These are phyloP conservation scores for Codiaeum variegatum DNA, from an alignment of 441 rosid species.

Conservation along the genomic window DNA sequence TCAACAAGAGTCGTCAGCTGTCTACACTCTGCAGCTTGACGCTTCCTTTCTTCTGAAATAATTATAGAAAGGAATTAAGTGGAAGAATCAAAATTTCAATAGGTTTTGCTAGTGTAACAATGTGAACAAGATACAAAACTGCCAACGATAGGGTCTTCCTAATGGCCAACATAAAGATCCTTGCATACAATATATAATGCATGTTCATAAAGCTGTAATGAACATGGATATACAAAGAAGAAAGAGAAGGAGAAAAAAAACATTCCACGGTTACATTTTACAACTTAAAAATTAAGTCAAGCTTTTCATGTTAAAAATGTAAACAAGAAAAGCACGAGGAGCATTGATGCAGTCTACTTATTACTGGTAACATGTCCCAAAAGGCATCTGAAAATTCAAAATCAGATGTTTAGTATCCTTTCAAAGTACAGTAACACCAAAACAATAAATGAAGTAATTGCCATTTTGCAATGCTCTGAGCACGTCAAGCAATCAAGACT, in stretches of 20 bases:
- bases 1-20: conserved; percentile 69
- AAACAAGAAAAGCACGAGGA: neutral
- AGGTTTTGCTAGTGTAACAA: neutral
- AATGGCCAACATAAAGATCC: neutral
- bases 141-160: neutral
- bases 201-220: conserved; percentile 3
- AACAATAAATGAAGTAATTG: neutral
- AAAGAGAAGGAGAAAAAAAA: neutral
- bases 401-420: neutral
- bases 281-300: neutral
- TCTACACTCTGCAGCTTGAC: conserved; percentile 51
- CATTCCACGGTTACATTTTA: neutral
- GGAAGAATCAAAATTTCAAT: neutral
- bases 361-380: neutral
- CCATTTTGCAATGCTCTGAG: neutral
- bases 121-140: neutral
- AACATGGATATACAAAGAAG: neutral
- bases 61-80: neutral
- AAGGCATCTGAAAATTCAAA: neutral
- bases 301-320: neutral
- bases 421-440: neutral
- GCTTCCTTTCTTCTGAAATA: conserved; percentile 59
- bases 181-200: neutral
- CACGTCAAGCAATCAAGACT: neutral
- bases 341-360: neutral